Base-by-base conservation (phyloP, 176 grass and related monocot genomes). In the Eleusine indica region DNA sequence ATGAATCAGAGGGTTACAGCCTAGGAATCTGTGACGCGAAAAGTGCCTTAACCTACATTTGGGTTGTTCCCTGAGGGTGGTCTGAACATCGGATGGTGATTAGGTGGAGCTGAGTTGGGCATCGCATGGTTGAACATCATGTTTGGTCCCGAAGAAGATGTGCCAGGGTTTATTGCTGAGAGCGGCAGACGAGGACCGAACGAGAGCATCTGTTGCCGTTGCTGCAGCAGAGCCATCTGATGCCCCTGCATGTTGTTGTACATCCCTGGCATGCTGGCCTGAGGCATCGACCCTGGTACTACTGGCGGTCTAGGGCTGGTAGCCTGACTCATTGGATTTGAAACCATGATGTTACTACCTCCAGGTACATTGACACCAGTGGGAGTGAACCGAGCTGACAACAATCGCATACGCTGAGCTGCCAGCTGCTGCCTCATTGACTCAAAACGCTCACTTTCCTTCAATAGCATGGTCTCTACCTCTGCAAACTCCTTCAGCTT, bases 401-500 rank as follows among this genome's bases (percentile, higher is more conserved):
- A 68, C 69, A 99, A 51, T 7, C 86, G 74, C 5, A 58, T 35
- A 18, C 91, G 87, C 73, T 94, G 91, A 28, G 91, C 72, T 61
- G 84, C 76, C 49, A 96, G 70, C 3, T 70, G 76, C 62, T 99
- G 97, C 83, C 93, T 96, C 83, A 71, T 17, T 68, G 77, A 71
- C 77, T 99, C 97, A 39, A 77, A 64, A 41, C 89, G 89, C 75
- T 99, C 93, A 6, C 97, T 94, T 82, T 96, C 93, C 88, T 94
- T 99, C 81, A 96, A 83, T 64, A 99, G 83, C 43, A 86, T 48
- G 74, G 93, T 99, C 81, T 99, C 97, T 2, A 99, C 74, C 81
- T 99, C 97, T 0, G 97, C 93, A 76, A 96, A 99, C 75, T 99
- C 91, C 79, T 99, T 99, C 85, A 99, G 25, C 86, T 99, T 99